Percentiles rank a stretch among this genome's conserved stretches.
Conservation (phyloP, 208 protist species). For the Kentomonas sorsogonicus region DNA sequence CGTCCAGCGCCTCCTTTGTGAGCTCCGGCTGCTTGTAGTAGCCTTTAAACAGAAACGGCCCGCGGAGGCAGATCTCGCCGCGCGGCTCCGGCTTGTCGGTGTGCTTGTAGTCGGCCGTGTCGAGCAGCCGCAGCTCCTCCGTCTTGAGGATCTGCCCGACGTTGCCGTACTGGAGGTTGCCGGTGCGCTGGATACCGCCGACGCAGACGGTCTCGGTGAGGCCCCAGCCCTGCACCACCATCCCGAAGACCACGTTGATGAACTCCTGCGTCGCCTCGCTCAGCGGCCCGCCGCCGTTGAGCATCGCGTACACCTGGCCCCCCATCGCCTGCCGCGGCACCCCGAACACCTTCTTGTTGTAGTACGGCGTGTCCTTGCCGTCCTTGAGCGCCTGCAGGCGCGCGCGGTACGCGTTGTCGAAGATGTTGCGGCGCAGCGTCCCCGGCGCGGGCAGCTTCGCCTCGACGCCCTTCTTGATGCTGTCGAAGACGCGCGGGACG, state of each 20-base stretch:
- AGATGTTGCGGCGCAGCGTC: conserved; percentile 56
- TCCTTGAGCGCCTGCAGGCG: conserved; percentile 63
- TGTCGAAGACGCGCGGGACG: conserved; percentile 86
- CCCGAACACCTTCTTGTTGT: conserved; percentile 72
- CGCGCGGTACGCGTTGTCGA: conserved; percentile 53
- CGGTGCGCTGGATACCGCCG: conserved; percentile 47
- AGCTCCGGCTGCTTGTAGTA: conserved; percentile 87
- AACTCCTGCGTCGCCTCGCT: conserved; percentile 72
- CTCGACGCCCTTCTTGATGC: conserved; percentile 77
- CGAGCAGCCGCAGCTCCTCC: conserved; percentile 87
- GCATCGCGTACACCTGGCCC: conserved; percentile 59
- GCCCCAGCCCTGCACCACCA: conserved; percentile 83
- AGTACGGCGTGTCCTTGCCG: conserved; percentile 74
- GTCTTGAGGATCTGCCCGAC: conserved; percentile 67
- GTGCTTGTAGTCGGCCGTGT: conserved; percentile 80
- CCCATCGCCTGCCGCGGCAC: conserved; percentile 52
- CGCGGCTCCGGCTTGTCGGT: conserved; percentile 62
- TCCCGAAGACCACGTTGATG: conserved; percentile 74
- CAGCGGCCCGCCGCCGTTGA: conserved; percentile 79
- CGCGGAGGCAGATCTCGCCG: conserved; percentile 75
- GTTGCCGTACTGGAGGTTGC: conserved; percentile 60
- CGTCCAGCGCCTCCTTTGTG: conserved; percentile 71
- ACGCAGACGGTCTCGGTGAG: conserved; percentile 80
- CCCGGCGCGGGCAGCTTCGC: conserved; percentile 45
- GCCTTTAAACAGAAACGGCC: conserved; percentile 70